phyloP scores from a whole-genome alignment of 805 yeast species.

The Saccharomycopsis babjevae region DNA sequence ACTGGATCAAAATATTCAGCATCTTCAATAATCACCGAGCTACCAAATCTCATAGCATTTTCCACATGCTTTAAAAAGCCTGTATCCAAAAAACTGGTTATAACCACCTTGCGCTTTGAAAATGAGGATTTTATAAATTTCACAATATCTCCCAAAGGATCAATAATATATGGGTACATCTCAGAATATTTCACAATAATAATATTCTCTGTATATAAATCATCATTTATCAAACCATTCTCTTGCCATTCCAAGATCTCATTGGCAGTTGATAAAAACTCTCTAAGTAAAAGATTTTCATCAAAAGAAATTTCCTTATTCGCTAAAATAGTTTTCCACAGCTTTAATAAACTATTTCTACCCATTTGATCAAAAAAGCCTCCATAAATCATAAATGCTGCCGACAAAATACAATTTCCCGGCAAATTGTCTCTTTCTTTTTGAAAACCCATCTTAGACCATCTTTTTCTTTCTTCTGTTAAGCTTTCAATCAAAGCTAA shows the following conservation, averaged over 20 bases:
- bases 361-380: slow-evolving; percentile 46
- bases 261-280: slow-evolving; percentile 31
- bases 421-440: slow-evolving; percentile 35
- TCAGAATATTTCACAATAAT: slow-evolving; percentile 33
- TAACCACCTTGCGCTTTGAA: slow-evolving; percentile 30
- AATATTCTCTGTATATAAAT: slow-evolving; percentile 53
- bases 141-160: slow-evolving; percentile 48
- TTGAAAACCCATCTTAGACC: slow-evolving; percentile 50
- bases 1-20: slow-evolving; percentile 77
- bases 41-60: slow-evolving; percentile 79
- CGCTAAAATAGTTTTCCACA: slow-evolving; percentile 31
- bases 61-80: slow-evolving; percentile 62
- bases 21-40: slow-evolving; percentile 58
- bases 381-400: slow-evolving; percentile 51
- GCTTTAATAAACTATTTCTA: slow-evolving; percentile 29
- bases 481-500: slow-evolving; percentile 50
- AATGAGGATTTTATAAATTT: slow-evolving; percentile 30
- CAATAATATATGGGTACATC: slow-evolving; percentile 53
- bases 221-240: slow-evolving; percentile 47
- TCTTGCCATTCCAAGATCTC: slow-evolving; percentile 42
- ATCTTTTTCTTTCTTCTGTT: slow-evolving; percentile 57
- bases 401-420: slow-evolving; percentile 57
- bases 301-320: slow-evolving; percentile 32
- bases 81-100: slow-evolving; percentile 64
- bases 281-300: slow-evolving; percentile 25